Conservation (phyloP, 1,284 basidiomycete species). For the Trametes sp. region DNA sequence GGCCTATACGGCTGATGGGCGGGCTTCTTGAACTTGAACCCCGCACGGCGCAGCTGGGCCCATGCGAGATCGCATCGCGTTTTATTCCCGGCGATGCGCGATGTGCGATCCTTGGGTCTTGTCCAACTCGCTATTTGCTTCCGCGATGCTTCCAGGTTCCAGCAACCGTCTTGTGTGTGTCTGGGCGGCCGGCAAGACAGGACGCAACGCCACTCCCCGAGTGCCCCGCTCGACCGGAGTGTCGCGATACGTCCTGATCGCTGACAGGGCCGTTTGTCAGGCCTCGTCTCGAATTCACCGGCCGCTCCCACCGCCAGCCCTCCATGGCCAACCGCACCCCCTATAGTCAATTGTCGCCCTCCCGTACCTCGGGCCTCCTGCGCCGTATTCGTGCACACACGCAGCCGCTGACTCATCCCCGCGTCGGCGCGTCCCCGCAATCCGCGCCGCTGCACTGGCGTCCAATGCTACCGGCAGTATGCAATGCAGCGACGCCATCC, state of each 20-base stretch:
- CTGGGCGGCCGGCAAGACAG: too few species aligned
- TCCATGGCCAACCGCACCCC: not conserved
- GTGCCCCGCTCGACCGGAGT: not conserved
- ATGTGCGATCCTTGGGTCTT: not conserved
- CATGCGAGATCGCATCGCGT: not conserved
- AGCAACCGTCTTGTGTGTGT: too few species aligned
- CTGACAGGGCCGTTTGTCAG: not conserved
- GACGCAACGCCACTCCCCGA: not conserved
- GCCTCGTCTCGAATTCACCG: slow-evolving; percentile 1
- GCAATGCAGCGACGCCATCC: not conserved
- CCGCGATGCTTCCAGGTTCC: slow-evolving; percentile 3
- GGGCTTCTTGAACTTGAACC: too few species aligned
- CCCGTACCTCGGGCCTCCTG: slow-evolving; percentile 1
- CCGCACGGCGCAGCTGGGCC: not conserved
- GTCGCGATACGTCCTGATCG: not conserved
- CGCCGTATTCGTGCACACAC: slow-evolving; percentile 3
- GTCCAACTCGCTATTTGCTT: slow-evolving; percentile 1
- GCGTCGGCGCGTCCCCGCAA: not conserved
- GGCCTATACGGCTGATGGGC: too few species aligned
- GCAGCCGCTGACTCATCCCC: not conserved
- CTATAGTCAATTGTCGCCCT: slow-evolving; percentile 2
- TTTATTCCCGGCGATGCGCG: not conserved
- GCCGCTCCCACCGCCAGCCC: not conserved
- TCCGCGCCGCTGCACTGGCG: too few species aligned
- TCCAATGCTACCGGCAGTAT: too few species aligned